These are phyloP conservation scores for Pseudogymnoascus verrucosus DNA, from an alignment of 2,329 filamentous ascomycete genomes.

Conservation along the genomic window DNA sequence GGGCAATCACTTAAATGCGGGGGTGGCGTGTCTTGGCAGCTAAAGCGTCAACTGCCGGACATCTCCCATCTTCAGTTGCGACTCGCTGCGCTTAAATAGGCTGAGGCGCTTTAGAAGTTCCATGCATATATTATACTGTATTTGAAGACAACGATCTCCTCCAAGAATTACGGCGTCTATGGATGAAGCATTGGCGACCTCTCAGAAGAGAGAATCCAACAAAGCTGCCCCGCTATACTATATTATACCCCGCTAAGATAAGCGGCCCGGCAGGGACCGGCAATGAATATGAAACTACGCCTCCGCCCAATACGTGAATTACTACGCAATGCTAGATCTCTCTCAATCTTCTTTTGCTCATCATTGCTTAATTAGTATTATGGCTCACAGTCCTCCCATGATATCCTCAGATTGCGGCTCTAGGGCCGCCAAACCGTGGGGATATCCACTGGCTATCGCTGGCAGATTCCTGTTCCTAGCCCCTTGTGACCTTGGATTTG, in stretches of 20 bases:
- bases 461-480: background rate
- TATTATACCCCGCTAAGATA: background rate
- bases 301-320: background rate
- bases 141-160: background rate
- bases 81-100: background rate
- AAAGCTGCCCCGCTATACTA: background rate
- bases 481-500: background rate
- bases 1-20: background rate
- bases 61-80: background rate
- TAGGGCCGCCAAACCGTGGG: constrained; percentile 1
- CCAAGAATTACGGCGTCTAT: background rate
- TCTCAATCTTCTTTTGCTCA: background rate
- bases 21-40: background rate
- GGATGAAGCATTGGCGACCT: background rate
- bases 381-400: background rate
- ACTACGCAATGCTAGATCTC: background rate
- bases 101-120: background rate
- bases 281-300: constrained; percentile 3
- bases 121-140: background rate
- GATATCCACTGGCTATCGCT: background rate
- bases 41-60: background rate
- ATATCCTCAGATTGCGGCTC: background rate
- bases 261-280: background rate
- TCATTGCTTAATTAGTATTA: background rate
- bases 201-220: background rate